These are phyloP conservation scores for Leucaena leucocephala DNA, from an alignment of 306 rosid species.

Conservation along the genomic window DNA sequence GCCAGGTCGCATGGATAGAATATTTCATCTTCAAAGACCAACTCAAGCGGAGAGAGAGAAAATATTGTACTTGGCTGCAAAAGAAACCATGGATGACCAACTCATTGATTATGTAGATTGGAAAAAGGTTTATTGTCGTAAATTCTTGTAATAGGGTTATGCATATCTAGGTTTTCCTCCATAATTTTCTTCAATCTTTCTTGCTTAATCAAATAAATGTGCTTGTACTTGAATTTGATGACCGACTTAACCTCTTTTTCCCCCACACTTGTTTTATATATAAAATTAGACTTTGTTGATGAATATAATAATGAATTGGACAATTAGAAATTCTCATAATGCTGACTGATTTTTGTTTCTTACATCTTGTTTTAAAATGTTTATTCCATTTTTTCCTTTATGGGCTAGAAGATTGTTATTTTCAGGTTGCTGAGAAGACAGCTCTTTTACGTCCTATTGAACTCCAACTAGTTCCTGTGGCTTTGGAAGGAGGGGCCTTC, in stretches of 20 bases:
- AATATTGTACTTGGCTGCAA: slow-evolving; percentile 74
- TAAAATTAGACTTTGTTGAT: neutral
- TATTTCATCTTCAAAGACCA: slow-evolving; percentile 96
- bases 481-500: slow-evolving; percentile 93
- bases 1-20: slow-evolving; percentile 99
- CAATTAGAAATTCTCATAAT: neutral
- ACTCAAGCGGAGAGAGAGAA: slow-evolving; percentile 91
- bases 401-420: slow-evolving; percentile 29
- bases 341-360: slow-evolving; percentile 1
- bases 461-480: slow-evolving; percentile 86
- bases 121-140: slow-evolving; percentile 70
- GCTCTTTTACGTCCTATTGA: slow-evolving; percentile 84
- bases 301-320: neutral
- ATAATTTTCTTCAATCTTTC: neutral
- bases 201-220: slow-evolving; percentile 8
- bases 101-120: slow-evolving; percentile 90
- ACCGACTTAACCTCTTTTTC: too few species aligned
- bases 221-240: too few species aligned
- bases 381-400: slow-evolving; percentile 4
- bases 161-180: slow-evolving; percentile 24
- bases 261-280: neutral
- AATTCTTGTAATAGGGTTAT: slow-evolving; percentile 12
- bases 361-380: slow-evolving; percentile 18
- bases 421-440: slow-evolving; percentile 94
- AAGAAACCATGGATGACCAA: slow-evolving; percentile 88